Percentiles rank a stretch among this genome's conserved stretches.
phyloP scores from a whole-genome alignment of 2,329 filamentous ascomycete genomes.

The Emmonsia crescens region DNA sequence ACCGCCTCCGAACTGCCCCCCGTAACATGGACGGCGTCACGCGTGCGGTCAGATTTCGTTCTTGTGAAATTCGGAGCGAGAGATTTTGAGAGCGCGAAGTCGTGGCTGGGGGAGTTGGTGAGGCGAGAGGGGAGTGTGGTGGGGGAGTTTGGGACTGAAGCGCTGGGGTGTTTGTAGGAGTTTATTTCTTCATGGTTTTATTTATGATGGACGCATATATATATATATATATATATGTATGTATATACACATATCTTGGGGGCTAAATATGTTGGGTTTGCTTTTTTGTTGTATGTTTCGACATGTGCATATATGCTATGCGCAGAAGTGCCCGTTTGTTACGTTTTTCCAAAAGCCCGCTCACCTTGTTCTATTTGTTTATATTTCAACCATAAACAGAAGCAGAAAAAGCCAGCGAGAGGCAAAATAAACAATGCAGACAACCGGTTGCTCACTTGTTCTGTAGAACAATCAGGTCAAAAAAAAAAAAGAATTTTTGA shows the following conservation, averaged over 20 bases:
- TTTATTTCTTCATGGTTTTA: neutral
- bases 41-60: slow-evolving; percentile 63
- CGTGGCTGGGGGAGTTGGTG: slow-evolving; percentile 71
- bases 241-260: neutral
- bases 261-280: neutral
- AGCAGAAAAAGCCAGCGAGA: neutral
- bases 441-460: neutral
- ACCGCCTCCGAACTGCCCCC: slow-evolving; percentile 25
- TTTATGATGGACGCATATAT: neutral
- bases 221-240: neutral
- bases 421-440: neutral
- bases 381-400: neutral
- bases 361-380: neutral
- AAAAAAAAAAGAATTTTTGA: too few relatives aligned
- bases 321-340: neutral
- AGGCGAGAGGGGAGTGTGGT: slow-evolving; percentile 61
- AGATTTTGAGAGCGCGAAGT: slow-evolving; percentile 67
- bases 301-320: neutral
- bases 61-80: slow-evolving; percentile 83
- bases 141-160: slow-evolving; percentile 65
- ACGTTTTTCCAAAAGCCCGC: too few relatives aligned
- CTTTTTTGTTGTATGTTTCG: neutral
- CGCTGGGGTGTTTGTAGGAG: slow-evolving; percentile 58
- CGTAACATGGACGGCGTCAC: slow-evolving; percentile 76
- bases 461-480: neutral